Base-by-base conservation (phyloP, 2,329 filamentous ascomycete genomes). In the Sporothrix pallida region DNA sequence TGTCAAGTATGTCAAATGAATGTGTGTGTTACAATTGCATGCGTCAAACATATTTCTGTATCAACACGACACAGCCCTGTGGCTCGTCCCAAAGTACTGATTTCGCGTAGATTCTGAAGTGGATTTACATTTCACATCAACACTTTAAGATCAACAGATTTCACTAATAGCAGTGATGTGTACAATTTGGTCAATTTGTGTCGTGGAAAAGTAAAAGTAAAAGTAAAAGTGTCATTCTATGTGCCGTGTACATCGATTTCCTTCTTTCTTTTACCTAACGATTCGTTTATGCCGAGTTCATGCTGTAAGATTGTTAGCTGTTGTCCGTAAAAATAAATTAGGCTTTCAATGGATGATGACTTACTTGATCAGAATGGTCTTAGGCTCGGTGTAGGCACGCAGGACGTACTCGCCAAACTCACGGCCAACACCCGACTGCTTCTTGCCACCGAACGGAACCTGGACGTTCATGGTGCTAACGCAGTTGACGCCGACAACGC, bases 401-500 rank as follows among this genome's bases (percentile, higher is more conserved):
- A 72, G 70, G 17, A 62, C 71, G 12, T 72, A 72, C 15, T 72
- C 71, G 52, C 71, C 71, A 52, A 68, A 72, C 75, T 88, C 84
- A 2, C 81, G 76, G 8, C 80, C 80, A 60, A 78, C 74, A 1
- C 81, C 81, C 75, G 80, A 81, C 73, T 78, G 78, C 76, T 84
- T 84, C 73, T 79, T 81, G 1, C 83, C 82, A 48, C 82, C 82
- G 74, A 83, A 82, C 0, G 82, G 81, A 77, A 79, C 63, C 17
- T 73, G 72, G 3, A 73, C 52, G 26, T 69, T 73, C 63, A 69
- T 68, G 78, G 81, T 80, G 71, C 79, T 80, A 1, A 81, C 82
- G 73, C 75, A 76, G 72, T 88, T 88, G 74, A 88, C 84, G 81
- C 86, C 87, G 3, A 87, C 85, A 82, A 86, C 86, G 5, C 87